Evolutionary conservation across 495 filamentous ascomycete genomes (phyloP).

Genomic region (Polyplosphaeria fusca): DNA sequence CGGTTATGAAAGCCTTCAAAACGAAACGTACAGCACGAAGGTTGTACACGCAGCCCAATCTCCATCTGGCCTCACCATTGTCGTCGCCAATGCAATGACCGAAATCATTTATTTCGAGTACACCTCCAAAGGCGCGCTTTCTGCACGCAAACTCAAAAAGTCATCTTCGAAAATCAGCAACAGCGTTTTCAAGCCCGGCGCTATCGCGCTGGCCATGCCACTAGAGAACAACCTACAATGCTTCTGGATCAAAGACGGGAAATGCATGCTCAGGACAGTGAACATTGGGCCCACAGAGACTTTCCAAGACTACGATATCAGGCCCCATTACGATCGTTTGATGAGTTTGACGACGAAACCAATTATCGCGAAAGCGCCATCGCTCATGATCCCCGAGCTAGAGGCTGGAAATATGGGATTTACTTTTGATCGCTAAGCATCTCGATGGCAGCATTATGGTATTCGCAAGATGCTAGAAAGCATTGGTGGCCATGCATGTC

Average conservation of each 20-base stretch:
- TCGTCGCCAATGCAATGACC: conserved; percentile 30
- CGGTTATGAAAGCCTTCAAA: conserved; percentile 27
- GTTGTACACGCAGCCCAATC: conserved; percentile 30
- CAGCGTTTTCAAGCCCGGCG: conserved; percentile 28
- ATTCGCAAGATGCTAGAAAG: too few relatives aligned
- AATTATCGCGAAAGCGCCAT: conserved; percentile 22
- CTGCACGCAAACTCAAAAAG: conserved; percentile 22
- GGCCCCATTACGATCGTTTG: conserved; percentile 25
- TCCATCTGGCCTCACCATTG: conserved; percentile 22
- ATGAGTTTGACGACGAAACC: conserved; percentile 15
- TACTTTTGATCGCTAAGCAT: neutral
- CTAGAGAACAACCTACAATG: conserved; percentile 20
- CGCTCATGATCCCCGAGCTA: conserved; percentile 25
- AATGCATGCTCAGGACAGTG: conserved; percentile 27
- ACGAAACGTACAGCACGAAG: conserved; percentile 30
- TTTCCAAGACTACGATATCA: conserved; percentile 25
- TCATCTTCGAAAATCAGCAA: conserved; percentile 16
- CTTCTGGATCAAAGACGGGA: conserved; percentile 33
- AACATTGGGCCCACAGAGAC: conserved; percentile 20
- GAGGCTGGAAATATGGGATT: conserved; percentile 1
- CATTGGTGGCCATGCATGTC: too few relatives aligned
- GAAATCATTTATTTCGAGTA: conserved; percentile 33
- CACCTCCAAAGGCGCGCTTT: conserved; percentile 15
- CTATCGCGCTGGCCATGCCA: conserved; percentile 29
- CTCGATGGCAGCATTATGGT: too few relatives aligned